Base-by-base conservation (phyloP, 805 yeast genomes). In the Barnettozyma californica region DNA sequence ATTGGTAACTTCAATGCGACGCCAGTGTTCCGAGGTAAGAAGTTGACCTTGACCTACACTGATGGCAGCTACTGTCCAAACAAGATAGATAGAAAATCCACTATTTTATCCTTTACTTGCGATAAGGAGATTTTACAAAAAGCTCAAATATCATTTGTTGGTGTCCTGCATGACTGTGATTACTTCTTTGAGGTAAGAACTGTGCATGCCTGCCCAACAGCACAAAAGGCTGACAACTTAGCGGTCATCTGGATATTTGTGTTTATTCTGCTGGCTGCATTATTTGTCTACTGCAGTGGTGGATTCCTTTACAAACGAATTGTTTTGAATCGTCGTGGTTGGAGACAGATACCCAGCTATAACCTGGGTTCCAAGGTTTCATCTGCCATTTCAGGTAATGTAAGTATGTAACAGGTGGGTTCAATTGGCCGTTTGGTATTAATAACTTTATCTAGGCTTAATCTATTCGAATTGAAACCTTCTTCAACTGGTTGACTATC, bases 121-220 rank as follows among this genome's bases (percentile, higher is more conserved):
- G 96, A 88, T 64, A 74, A 87, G 51, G 92, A 85, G 44, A 78
- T 85, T 59, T 65, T 77, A 61, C 67, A 78, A 6, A 78, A 78
- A 51, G 94, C 91, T 0, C 71, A 78, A 33, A 70, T 88, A 1
- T 75, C 86, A 16, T 88, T 75, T 62, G 75, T 89, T 29, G 94
- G 94, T 1, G 80, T 80, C 7, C 60, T 78, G 38, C 78, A 87
- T 62, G 87, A 89, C 53, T 89, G 97, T 66, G 80, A 84, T 34
- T 89, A 87, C 64, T 78, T 84, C 60, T 89, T 89, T 63, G 96
- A 89, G 60, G 89, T 88, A 29, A 69, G 89, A 54, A 86, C 95
- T 4, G 81, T 87, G 39, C 85, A 83, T 66, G 96, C 95, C 0
- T 89, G 97, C 65, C 87, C 95, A 0, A 84, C 90, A 1, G 80